Evolutionary conservation across 208 protist species (phyloP), one percentile per base, ranked within the genome.

Genomic region (Sergeia podlipaevii): DNA sequence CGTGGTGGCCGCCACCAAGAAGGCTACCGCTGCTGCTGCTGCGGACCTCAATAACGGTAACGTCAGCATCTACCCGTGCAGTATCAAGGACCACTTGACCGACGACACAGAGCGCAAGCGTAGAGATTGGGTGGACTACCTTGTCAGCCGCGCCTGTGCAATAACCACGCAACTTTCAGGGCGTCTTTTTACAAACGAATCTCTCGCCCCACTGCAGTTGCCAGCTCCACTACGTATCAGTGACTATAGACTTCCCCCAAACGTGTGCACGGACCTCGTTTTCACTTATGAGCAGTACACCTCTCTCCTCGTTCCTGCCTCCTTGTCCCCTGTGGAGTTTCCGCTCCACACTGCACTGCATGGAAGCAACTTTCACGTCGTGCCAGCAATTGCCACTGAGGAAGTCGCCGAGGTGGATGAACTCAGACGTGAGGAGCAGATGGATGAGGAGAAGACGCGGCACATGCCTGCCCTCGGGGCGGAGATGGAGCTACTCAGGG

Each of bases 161-260:
- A 5, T 6, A 26, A 45, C 39, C 10, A 45, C 15, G 6, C 50
- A 55, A 6, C 49, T 56, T 27, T 32, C 30, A 10, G 2, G 37
- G 28, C 48, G 51, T 17, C 36, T 47, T 45, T 39, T 86, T 20
- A 72, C 75, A 10, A 72, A 71, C 49, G 77, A 80, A n/a, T 23
- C 48, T 34, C 69, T 93, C 15, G 55, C 66, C 1, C 67, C 78
- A 2, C 60, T 69, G 7, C 80, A 87, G 58, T 50, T 93, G 44
- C 57, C 62, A 4, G 10, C 72, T 18, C 80, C 80, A 21, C 65
- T 89, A 37, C 69, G 72, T 17, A 54, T 93, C 2, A 52, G 68
- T 27, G 85, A 93, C 62, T 89, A 89, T 54, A 71, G 73, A 21
- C 70, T 86, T 1, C 27, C 78, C 2, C 49, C 66, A 6, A 37